Percentiles rank a stretch among this genome's conserved stretches.
Conservation (phyloP, 225 moss, liverwort and hornwort genomes). For the Rhytidiadelphus loreus region DNA sequence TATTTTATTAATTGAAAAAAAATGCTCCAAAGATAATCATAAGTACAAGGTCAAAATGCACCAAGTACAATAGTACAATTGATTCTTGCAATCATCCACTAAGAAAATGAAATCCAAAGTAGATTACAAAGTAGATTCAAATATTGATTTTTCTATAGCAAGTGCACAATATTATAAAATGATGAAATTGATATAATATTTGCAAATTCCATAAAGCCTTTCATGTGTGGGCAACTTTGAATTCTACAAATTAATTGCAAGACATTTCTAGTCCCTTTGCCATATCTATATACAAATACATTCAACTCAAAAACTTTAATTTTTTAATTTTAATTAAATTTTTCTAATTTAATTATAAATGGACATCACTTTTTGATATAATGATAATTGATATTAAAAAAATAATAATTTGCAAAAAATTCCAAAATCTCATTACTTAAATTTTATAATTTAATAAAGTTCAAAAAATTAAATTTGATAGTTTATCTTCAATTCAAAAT, state of each 20-base stretch:
- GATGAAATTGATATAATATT: neutral
- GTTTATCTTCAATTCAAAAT: neutral
- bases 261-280: rapidly evolving
- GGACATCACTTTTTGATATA: neutral
- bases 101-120: neutral
- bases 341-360: rapidly evolving
- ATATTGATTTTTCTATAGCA: neutral
- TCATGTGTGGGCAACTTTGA: rapidly evolving
- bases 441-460: rapidly evolving
- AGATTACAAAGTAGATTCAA: neutral
- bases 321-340: too few relatives aligned
- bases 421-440: too few relatives aligned
- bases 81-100: neutral
- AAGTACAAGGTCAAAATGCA: neutral
- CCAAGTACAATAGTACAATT: neutral
- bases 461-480: too few relatives aligned
- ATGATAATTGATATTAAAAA: neutral
- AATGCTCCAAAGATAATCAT: too few relatives aligned
- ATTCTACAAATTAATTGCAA: neutral
- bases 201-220: neutral
- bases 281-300: neutral
- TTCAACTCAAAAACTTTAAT: neutral
- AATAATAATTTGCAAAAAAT: rapidly evolving
- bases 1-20: too few relatives aligned
- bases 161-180: neutral